Base-by-base conservation (phyloP, 345 rosid species). In the Lepidium didymum region DNA sequence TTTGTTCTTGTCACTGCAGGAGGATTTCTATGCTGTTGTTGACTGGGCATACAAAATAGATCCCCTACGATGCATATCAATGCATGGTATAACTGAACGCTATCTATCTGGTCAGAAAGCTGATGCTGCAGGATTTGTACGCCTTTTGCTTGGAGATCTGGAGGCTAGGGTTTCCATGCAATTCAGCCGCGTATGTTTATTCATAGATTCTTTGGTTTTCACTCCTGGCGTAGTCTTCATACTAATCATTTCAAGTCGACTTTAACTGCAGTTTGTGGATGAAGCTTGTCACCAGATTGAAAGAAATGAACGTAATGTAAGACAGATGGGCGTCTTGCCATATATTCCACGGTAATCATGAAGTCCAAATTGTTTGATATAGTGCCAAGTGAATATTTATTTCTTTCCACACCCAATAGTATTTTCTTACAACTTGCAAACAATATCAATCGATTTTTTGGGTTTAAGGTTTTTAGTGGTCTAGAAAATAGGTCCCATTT, bases 21-120 rank as follows among this genome's bases (percentile, higher is more conserved):
- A 94, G 78, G 99, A 94, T 77, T 94, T 94, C 70, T 91, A 84
- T 81, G 97, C 99, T 70, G 96, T 94, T 66, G 96, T 94, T 70
- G 99, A 94, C 80, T 94, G 99, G 99, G 99, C 99, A 45, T 94
- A 94, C 81, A 94, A 89, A 81, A 89, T 89, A 43, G 99, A 94
- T 75, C 97, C 99, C 62, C 77, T 94, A 43, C 93, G 96, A 52
- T 91, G 99, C 88, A 89, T 94, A 82, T 94, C 99, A 62, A 91
- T 94, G 97, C 95, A 91, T 83, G 99, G 99, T 67, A 88, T 88
- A 73, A 94, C 99, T 43, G 97, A 94, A 73, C 85, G 90, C 29
- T 94, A 91, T 79, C 90, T 91, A 49, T 94, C 99, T 75, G 96
- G 99, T 56, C 99, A 95, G 79, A 93, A 90, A 84, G 98, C 96